Conservation (phyloP, 202 grass and related monocot species). For the Eragrostis tef region DNA sequence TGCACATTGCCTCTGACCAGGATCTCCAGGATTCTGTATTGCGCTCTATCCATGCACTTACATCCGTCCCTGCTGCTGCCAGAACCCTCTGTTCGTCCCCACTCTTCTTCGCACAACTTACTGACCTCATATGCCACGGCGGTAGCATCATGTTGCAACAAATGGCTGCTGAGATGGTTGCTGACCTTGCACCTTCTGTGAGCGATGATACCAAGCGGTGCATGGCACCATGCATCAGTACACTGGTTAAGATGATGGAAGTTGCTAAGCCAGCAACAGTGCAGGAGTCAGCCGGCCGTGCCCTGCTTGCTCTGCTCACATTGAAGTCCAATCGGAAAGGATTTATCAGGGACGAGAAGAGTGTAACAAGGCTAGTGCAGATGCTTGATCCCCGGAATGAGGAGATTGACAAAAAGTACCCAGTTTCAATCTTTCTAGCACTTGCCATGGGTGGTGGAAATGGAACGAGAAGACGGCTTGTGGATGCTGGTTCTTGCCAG, state of each 20-base stretch:
- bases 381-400: conserved; percentile 76
- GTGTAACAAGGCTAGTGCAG: conserved; percentile 67
- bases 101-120: conserved; percentile 68
- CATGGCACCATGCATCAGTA: conserved; percentile 61
- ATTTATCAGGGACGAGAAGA: conserved; percentile 76
- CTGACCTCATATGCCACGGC: conserved; percentile 60
- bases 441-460: conserved; percentile 68
- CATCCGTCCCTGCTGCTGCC: conserved; percentile 54
- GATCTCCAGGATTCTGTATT: conserved; percentile 64
- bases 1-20: conserved; percentile 58
- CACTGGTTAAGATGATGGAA: conserved; percentile 78
- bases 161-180: conserved; percentile 60
- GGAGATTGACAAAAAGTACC: conserved; percentile 69
- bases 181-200: conserved; percentile 55
- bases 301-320: conserved; percentile 62
- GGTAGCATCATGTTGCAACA: conserved; percentile 68
- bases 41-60: conserved; percentile 62
- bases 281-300: conserved; percentile 70
- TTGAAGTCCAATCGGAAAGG: conserved; percentile 69
- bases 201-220: conserved; percentile 72
- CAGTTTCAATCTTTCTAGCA: conserved; percentile 66
- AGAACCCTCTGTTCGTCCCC: conserved; percentile 64
- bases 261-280: conserved; percentile 66
- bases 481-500: conserved; percentile 69
- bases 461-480: conserved; percentile 59